Conservation (phyloP, 768 basidiomycete species). For the Amanita exitialis region DNA sequence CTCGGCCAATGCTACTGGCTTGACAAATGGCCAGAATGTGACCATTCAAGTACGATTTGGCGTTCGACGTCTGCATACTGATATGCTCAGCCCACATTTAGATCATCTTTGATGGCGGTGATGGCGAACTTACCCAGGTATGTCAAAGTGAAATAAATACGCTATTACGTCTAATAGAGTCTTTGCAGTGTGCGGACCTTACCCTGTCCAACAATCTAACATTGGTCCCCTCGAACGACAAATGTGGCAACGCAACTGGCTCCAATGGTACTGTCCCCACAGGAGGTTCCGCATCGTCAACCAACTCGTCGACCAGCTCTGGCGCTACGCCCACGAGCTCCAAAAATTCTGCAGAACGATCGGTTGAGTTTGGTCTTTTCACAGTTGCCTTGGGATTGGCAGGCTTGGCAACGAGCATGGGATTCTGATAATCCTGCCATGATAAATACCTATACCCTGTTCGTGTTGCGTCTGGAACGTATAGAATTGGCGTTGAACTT, state of each 20-base stretch:
- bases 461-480: background rate
- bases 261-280: slow-evolving; percentile 6
- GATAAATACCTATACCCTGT: background rate
- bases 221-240: slow-evolving; percentile 30
- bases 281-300: slow-evolving; percentile 11
- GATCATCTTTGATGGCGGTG: slow-evolving; percentile 59
- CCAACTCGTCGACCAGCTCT: slow-evolving; percentile 6
- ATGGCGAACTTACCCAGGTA: slow-evolving; percentile 65
- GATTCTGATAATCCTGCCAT: background rate
- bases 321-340: background rate
- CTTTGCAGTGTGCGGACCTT: slow-evolving; percentile 66
- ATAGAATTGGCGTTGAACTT: background rate
- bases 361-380: background rate
- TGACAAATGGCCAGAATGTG: slow-evolving; percentile 58
- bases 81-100: slow-evolving; percentile 9
- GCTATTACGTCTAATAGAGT: slow-evolving; percentile 2
- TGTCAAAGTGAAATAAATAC: slow-evolving; percentile 5
- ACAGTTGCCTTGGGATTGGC: slow-evolving; percentile 4
- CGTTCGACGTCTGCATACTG: too few species aligned
- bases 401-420: background rate
- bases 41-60: slow-evolving; percentile 44
- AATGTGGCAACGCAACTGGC: slow-evolving; percentile 25
- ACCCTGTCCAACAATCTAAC: slow-evolving; percentile 47
- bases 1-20: slow-evolving; percentile 33
- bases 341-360: slow-evolving; percentile 1